Percentiles rank a stretch among this genome's conserved stretches.
These are phyloP conservation scores for Eucalyptus microcorys DNA, from an alignment of 345 rosid genomes.

Conservation along the genomic window DNA sequence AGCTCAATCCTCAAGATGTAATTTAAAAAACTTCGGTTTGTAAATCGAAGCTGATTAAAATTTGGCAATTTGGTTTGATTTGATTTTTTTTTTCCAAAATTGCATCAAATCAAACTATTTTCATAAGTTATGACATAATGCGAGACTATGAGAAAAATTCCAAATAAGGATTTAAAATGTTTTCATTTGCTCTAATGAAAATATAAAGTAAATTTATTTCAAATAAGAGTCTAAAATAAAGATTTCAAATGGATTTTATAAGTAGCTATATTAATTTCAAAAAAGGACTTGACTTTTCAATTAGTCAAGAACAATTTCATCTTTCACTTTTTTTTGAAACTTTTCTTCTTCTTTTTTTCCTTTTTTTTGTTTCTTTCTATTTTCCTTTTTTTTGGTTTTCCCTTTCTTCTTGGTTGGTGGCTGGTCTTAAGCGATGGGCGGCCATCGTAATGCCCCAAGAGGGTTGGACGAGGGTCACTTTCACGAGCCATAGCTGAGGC, in stretches of 20 bases:
- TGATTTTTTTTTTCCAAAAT: background rate
- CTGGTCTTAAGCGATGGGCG: background rate
- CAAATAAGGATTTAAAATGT: too few relatives aligned
- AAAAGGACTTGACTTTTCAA: background rate
- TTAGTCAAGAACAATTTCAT: background rate
- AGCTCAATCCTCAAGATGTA: background rate
- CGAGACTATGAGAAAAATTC: too few relatives aligned
- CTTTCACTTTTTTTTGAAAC: background rate
- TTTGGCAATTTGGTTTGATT: background rate
- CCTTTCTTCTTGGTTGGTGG: background rate
- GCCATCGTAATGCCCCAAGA: background rate
- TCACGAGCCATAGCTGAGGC: background rate
- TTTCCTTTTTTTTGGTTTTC: too few relatives aligned
- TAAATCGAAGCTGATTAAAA: background rate
- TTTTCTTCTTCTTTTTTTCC: fast-evolving
- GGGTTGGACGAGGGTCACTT: fast-evolving
- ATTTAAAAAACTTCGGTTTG: background rate
- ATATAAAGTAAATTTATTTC: too few relatives aligned
- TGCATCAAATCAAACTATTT: background rate
- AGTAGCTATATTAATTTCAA: too few relatives aligned
- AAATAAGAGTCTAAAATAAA: background rate
- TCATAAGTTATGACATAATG: background rate
- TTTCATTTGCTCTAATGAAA: too few relatives aligned
- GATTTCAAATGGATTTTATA: too few relatives aligned
- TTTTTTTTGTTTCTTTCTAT: too few relatives aligned